Percentiles rank a stretch among this genome's conserved stretches.
phyloP scores from a whole-genome alignment of 495 filamentous ascomycete genomes.

The Hypoxylon fragiforme region DNA sequence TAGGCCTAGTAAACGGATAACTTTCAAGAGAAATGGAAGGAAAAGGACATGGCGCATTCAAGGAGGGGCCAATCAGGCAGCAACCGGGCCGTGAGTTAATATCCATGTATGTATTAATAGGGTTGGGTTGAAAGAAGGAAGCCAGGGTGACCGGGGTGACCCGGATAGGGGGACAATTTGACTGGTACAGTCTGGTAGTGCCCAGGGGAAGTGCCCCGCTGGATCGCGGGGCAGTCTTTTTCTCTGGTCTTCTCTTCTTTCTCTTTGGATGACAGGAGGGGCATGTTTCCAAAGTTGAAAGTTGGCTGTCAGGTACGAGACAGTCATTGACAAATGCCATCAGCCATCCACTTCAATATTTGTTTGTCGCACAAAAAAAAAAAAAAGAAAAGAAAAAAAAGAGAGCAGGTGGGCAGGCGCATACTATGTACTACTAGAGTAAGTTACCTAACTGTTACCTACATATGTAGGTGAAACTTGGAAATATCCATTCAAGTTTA shows the following conservation, averaged over 20 bases:
- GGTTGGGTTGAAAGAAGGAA: constrained; percentile 24
- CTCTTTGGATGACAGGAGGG: not conserved
- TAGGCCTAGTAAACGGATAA: too few species aligned
- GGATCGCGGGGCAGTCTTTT: constrained; percentile 12
- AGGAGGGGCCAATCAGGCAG: constrained; percentile 35
- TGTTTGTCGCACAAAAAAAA: constrained; percentile 30
- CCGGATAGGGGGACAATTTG: constrained; percentile 4
- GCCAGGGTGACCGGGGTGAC: not conserved
- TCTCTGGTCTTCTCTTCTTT: not conserved
- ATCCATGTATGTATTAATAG: constrained; percentile 6
- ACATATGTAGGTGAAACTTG: too few species aligned
- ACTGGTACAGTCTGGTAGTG: too few species aligned
- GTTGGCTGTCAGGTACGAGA: constrained; percentile 11
- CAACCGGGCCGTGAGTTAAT: constrained; percentile 31
- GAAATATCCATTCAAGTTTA: too few species aligned
- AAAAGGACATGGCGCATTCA: too few species aligned
- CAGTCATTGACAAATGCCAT: constrained; percentile 30
- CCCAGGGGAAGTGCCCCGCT: constrained; percentile 20
- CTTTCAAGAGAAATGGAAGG: constrained; percentile 5
- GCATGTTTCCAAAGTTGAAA: not conserved
- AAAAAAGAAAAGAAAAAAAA: too few species aligned
- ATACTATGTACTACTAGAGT: too few species aligned
- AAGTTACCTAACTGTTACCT: too few species aligned
- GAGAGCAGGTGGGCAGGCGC: too few species aligned
- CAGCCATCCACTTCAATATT: not conserved